phyloP scores from a whole-genome alignment of 2,329 filamentous ascomycete species.

The Periconia digitata region DNA sequence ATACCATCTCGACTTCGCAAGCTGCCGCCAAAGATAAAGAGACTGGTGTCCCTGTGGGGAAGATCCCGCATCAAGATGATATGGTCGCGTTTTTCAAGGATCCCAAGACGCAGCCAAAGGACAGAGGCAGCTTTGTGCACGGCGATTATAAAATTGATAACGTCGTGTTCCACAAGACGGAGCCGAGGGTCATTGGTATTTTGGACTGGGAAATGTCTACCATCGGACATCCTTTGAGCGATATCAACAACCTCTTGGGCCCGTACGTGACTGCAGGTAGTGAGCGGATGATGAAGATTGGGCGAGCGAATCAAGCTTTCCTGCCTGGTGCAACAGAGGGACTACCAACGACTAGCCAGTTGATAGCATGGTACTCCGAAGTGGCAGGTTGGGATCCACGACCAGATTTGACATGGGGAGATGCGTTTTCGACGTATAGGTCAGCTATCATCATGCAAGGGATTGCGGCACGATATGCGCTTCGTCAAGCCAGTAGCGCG shows the following conservation, averaged over 20 bases:
- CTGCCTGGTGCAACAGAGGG: conserved; percentile 65
- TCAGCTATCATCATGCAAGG: conserved; percentile 74
- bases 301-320: conserved; percentile 56
- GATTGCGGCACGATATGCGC: conserved; percentile 84
- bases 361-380: conserved; percentile 67
- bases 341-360: conserved; percentile 61
- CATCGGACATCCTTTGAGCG: conserved; percentile 91
- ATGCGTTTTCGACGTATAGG: conserved; percentile 64
- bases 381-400: conserved; percentile 71
- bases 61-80: conserved; percentile 79
- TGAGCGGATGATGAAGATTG: conserved; percentile 40
- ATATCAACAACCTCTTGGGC: conserved; percentile 75
- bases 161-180: conserved; percentile 77
- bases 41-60: conserved; percentile 73
- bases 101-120: conserved; percentile 68
- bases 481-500: conserved; percentile 85
- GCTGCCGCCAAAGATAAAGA: conserved; percentile 75
- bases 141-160: conserved; percentile 88
- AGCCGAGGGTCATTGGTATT: conserved; percentile 86
- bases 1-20: conserved; percentile 76
- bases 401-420: conserved; percentile 63
- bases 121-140: conserved; percentile 80
- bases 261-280: conserved; percentile 48
- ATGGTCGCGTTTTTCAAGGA: conserved; percentile 78
- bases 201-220: conserved; percentile 96